phyloP scores from a whole-genome alignment of 805 yeast genomes.

The Candida loeiensis region DNA sequence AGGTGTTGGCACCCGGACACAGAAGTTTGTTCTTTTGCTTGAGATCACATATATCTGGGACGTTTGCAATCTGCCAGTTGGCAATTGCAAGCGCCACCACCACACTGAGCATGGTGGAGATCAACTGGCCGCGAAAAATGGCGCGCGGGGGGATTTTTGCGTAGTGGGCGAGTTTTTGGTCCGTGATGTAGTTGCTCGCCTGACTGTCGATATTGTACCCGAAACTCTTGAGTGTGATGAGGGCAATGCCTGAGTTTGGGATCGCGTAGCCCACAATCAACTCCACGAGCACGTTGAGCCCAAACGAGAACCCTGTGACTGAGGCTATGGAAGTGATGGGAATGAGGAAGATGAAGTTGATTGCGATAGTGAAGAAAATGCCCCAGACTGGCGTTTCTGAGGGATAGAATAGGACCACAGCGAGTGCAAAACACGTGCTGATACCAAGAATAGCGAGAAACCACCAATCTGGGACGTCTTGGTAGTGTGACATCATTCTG shows the following conservation, averaged over 20 bases:
- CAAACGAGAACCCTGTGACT: conserved; percentile 56
- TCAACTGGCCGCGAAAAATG: conserved; percentile 35
- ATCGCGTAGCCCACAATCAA: conserved; percentile 61
- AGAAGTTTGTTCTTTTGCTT: conserved; percentile 34
- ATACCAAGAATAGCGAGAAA: conserved; percentile 44
- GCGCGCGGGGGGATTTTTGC: conserved; percentile 25
- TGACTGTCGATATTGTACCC: conserved; percentile 60
- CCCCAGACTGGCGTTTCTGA: conserved; percentile 65
- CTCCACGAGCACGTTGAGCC: conserved; percentile 61
- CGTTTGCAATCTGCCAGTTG: conserved; percentile 39
- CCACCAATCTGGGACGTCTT: conserved; percentile 78
- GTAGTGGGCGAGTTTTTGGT: conserved; percentile 27
- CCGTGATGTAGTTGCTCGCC: conserved; percentile 50
- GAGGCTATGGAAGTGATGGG: conserved; percentile 64
- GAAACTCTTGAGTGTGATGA: conserved; percentile 46
- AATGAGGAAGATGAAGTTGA: conserved; percentile 52
- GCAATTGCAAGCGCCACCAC: conserved; percentile 32
- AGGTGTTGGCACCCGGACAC: conserved; percentile 48
- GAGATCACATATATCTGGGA: conserved; percentile 33
- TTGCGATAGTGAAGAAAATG: conserved; percentile 51
- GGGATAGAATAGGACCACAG: conserved; percentile 44
- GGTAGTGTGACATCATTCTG: conserved; percentile 54
- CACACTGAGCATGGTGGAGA: conserved; percentile 35
- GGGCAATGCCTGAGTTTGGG: conserved; percentile 58
- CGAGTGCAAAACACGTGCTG: conserved; percentile 42